Conservation (phyloP, 2,329 filamentous ascomycete genomes). For the Aspergillus intermedius region DNA sequence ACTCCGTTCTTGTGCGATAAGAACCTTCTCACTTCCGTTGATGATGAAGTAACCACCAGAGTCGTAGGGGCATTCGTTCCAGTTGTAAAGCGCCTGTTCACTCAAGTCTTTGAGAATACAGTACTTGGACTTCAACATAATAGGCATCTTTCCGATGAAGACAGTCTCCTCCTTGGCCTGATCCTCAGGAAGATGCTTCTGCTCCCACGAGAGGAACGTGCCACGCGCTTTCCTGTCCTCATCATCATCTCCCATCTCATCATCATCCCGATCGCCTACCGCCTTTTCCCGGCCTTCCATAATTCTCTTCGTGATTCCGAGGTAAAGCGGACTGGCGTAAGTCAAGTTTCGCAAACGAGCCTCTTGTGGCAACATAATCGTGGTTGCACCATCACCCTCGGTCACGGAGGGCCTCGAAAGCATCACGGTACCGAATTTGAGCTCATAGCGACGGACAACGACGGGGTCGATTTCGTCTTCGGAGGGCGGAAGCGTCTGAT, state of each 20-base stretch:
- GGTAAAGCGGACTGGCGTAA: constrained; percentile 85
- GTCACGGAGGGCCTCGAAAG: constrained; percentile 86
- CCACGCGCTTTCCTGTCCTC: constrained; percentile 42
- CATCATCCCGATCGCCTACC: constrained; percentile 60
- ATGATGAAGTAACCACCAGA: constrained; percentile 99
- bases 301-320: constrained; percentile 79
- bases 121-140: constrained; percentile 97
- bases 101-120: constrained; percentile 79
- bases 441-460: constrained; percentile 83
- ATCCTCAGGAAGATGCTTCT: constrained; percentile 39
- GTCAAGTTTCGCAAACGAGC: constrained; percentile 92
- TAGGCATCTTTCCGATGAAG: constrained; percentile 90
- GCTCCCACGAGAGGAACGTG: constrained; percentile 44
- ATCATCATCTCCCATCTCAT: constrained; percentile 48
- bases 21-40: constrained; percentile 96
- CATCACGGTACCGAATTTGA: constrained; percentile 86
- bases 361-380: constrained; percentile 84
- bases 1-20: constrained; percentile 95
- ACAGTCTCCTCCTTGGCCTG: constrained; percentile 63
- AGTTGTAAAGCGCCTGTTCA: constrained; percentile 78
- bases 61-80: constrained; percentile 97
- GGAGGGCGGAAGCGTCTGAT: constrained; percentile 77
- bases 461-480: constrained; percentile 68
- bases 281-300: constrained; percentile 73
- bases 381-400: constrained; percentile 84